These are phyloP conservation scores for Fusarium bulbicola DNA, from an alignment of 2,329 filamentous ascomycete genomes.

Conservation along the genomic window DNA sequence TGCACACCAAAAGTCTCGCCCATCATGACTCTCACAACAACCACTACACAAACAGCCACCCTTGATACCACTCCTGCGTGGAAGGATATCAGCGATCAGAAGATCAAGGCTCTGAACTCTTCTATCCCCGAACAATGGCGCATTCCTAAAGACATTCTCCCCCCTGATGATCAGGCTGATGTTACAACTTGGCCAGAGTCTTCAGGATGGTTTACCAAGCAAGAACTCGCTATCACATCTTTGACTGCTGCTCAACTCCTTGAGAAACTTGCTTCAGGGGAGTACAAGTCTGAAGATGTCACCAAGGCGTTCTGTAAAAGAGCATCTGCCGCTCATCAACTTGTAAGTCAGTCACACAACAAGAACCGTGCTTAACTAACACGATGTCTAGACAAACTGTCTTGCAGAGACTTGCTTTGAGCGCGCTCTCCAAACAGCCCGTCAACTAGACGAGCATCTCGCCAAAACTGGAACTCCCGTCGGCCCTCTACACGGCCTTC, in stretches of 20 bases:
- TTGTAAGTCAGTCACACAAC: neutral
- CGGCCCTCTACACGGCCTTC: slow-evolving; percentile 73
- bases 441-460: slow-evolving; percentile 59
- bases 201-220: slow-evolving; percentile 67
- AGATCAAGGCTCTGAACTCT: slow-evolving; percentile 32
- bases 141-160: slow-evolving; percentile 62
- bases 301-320: slow-evolving; percentile 63
- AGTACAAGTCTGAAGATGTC: slow-evolving; percentile 53
- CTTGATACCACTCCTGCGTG: slow-evolving; percentile 21
- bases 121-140: slow-evolving; percentile 68
- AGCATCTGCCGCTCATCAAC: slow-evolving; percentile 65
- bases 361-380: neutral
- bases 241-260: slow-evolving; percentile 53
- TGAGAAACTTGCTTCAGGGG: slow-evolving; percentile 44
- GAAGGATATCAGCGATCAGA: slow-evolving; percentile 26
- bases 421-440: slow-evolving; percentile 59
- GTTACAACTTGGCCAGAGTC: slow-evolving; percentile 64
- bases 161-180: slow-evolving; percentile 58
- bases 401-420: slow-evolving; percentile 65
- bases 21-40: slow-evolving; percentile 19
- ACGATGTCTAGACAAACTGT: slow-evolving; percentile 53
- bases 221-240: slow-evolving; percentile 59
- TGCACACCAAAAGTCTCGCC: neutral
- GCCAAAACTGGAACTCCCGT: slow-evolving; percentile 55
- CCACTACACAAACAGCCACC: slow-evolving; percentile 5